phyloP scores from a whole-genome alignment of 352 stramenopile species.

The Halophytophthora batemanensis region DNA sequence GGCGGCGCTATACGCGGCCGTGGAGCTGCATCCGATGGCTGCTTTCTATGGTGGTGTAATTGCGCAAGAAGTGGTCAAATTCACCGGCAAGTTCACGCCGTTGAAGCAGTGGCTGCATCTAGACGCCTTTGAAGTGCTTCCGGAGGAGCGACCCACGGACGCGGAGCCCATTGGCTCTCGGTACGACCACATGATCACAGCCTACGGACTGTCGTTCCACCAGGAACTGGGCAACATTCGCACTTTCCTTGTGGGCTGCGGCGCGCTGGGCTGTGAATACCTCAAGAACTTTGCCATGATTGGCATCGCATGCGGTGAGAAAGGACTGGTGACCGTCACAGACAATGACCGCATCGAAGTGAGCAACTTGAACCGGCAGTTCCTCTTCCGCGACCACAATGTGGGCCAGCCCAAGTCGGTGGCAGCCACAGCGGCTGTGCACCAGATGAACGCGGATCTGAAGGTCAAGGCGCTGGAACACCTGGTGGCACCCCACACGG shows the following conservation, averaged over 20 bases:
- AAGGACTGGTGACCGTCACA: constrained; percentile 78
- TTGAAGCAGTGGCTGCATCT: constrained; percentile 85
- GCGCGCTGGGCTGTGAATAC: constrained; percentile 81
- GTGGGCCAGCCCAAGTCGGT: constrained; percentile 84
- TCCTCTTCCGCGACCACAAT: constrained; percentile 85
- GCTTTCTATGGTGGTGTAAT: constrained; percentile 82
- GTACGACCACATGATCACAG: constrained; percentile 80
- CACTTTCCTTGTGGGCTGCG: constrained; percentile 83
- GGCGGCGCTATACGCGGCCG: constrained; percentile 46
- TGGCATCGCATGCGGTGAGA: constrained; percentile 67
- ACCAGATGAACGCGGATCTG: constrained; percentile 68
- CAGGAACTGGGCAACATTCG: constrained; percentile 58
- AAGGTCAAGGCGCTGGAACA: constrained; percentile 84
- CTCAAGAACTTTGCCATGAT: constrained; percentile 88
- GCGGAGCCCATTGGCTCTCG: constrained; percentile 52
- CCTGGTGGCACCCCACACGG: constrained; percentile 72
- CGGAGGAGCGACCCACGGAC: constrained; percentile 55
- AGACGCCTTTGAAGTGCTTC: constrained; percentile 79
- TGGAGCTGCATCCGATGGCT: constrained; percentile 80
- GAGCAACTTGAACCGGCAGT: constrained; percentile 86
- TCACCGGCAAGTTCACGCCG: constrained; percentile 84
- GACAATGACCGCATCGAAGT: constrained; percentile 89
- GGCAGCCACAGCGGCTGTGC: constrained; percentile 70
- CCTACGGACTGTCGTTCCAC: constrained; percentile 71
- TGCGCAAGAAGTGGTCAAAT: constrained; percentile 87